A percentile compares a stretch with the other conserved stretches of the same genome.
These are phyloP conservation scores for Candida insectalens DNA, from an alignment of 805 yeast species.

Conservation along the genomic window DNA sequence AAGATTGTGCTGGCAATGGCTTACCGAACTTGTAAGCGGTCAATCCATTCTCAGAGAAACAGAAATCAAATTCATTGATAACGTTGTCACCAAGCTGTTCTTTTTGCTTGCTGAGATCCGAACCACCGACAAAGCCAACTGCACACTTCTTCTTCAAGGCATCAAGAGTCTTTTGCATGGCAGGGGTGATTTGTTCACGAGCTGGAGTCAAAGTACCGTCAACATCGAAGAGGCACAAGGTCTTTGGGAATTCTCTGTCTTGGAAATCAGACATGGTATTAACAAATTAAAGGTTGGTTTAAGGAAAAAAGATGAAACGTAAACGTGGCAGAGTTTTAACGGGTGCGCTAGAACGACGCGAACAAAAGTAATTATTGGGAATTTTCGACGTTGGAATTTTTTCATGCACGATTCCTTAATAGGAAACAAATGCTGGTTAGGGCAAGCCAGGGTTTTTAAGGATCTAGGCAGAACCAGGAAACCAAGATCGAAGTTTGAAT, in stretches of 20 bases:
- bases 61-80: slow-evolving; percentile 79
- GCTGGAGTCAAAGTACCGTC: slow-evolving; percentile 99
- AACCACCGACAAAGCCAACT: slow-evolving; percentile 97
- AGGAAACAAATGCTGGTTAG: no score
- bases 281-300: background rate
- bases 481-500: no score
- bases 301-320: background rate
- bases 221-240: slow-evolving; percentile 90
- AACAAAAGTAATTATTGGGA: no score
- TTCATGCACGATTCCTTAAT: no score
- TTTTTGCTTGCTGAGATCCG: slow-evolving; percentile 86
- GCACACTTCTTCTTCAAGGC: slow-evolving; percentile 86
- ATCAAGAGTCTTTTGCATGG: slow-evolving; percentile 61
- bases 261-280: slow-evolving; percentile 33
- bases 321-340: no score
- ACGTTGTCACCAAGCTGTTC: slow-evolving; percentile 89
- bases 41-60: slow-evolving; percentile 95
- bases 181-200: slow-evolving; percentile 59
- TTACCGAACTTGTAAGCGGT: slow-evolving; percentile 93
- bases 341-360: no score
- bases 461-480: no score
- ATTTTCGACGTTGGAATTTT: no score
- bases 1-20: slow-evolving; percentile 85
- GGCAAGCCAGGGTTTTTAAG: no score
- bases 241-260: slow-evolving; percentile 72